These are phyloP conservation scores for Crithidia brevicula DNA, from an alignment of 208 protist genomes.

Conservation along the genomic window DNA sequence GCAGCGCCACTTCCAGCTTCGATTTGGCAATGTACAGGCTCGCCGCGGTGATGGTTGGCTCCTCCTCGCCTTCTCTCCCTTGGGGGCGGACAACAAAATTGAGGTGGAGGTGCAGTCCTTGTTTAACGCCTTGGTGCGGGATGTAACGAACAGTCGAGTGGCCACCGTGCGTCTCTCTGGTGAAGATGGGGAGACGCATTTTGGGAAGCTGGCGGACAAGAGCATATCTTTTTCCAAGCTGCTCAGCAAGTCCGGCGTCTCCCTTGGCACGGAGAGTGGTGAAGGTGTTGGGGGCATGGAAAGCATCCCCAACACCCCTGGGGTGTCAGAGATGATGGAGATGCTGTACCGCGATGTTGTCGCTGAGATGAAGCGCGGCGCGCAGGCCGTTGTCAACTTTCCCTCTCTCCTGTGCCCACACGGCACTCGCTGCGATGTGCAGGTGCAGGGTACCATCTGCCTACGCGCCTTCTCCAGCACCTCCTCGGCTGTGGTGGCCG, in stretches of 20 bases:
- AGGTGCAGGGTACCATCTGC: constrained; percentile 63
- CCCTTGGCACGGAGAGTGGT: constrained; percentile 1
- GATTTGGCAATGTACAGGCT: constrained; percentile 63
- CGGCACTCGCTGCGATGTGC: constrained; percentile 74
- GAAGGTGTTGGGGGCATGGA: constrained; percentile 31
- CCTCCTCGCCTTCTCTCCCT: constrained; percentile 66
- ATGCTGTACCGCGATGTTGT: constrained; percentile 87
- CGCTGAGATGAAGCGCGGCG: constrained; percentile 47
- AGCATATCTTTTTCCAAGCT: constrained; percentile 64
- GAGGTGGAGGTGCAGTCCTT: constrained; percentile 77
- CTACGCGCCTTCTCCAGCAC: constrained; percentile 77
- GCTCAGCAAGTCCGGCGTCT: constrained; percentile 42
- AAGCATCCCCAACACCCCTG: constrained; percentile 39
- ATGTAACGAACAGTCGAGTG: constrained; percentile 58
- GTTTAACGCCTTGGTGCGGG: constrained; percentile 72
- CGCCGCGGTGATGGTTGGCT: constrained; percentile 83
- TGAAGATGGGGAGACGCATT: constrained; percentile 78
- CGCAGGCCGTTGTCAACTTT: constrained; percentile 68
- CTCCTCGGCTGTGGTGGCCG: constrained; percentile 12
- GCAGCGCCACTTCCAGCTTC: constrained; percentile 85
- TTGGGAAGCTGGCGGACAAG: constrained; percentile 47
- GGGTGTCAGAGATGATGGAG: constrained; percentile 76
- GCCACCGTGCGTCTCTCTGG: constrained; percentile 62
- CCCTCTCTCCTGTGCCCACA: constrained; percentile 71
- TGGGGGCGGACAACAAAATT: constrained; percentile 47